phyloP scores from a whole-genome alignment of 352 stramenopile genomes.

The Phytophthora pistaciae region DNA sequence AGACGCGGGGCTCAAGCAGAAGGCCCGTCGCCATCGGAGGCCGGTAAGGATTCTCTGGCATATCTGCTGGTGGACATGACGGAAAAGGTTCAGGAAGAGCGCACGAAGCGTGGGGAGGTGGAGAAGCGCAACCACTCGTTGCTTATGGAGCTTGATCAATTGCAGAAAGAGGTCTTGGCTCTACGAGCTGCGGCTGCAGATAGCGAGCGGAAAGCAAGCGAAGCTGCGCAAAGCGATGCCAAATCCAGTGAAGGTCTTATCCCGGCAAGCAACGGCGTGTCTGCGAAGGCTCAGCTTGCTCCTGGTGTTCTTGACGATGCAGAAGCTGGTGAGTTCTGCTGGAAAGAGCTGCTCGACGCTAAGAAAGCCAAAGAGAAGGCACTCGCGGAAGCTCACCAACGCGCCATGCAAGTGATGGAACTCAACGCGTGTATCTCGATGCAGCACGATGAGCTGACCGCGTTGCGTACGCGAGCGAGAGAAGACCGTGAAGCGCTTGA shows the following conservation, averaged over 20 bases:
- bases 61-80: conserved; percentile 74
- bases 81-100: conserved; percentile 66
- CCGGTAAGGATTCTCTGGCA: conserved; percentile 48
- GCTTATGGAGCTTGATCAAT: conserved; percentile 72
- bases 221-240: background rate
- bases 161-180: conserved; percentile 69
- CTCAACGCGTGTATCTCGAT: conserved; percentile 81
- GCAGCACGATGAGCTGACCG: conserved; percentile 77
- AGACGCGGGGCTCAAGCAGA: conserved; percentile 2
- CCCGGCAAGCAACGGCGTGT: background rate
- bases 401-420: conserved; percentile 72
- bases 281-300: conserved; percentile 20
- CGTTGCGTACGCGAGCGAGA: conserved; percentile 47
- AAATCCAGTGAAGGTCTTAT: background rate
- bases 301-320: conserved; percentile 24
- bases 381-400: conserved; percentile 60
- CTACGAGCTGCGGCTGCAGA: conserved; percentile 49
- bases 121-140: conserved; percentile 76
- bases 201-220: conserved; percentile 10
- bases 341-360: conserved; percentile 65
- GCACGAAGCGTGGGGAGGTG: conserved; percentile 51
- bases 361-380: conserved; percentile 67
- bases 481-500: conserved; percentile 50
- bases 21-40: background rate
- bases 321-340: conserved; percentile 53